phyloP scores from a whole-genome alignment of 139 green algal genomes.

The Haematococcus lacustris region DNA sequence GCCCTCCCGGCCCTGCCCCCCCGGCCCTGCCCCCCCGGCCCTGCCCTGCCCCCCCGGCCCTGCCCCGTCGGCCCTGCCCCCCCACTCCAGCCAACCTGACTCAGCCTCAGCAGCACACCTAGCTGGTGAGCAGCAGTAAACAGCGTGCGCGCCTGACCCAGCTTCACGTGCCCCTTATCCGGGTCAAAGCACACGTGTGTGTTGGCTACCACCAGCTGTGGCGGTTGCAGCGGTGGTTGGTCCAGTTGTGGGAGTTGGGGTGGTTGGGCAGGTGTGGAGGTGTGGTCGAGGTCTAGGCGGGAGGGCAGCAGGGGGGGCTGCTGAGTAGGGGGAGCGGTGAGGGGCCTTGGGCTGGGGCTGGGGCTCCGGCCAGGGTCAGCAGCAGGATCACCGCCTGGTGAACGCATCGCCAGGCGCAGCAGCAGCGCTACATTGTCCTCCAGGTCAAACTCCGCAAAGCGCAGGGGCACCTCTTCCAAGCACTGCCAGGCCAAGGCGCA shows the following conservation, averaged over 20 bases:
- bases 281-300: neutral
- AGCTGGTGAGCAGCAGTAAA: slow-evolving; percentile 8
- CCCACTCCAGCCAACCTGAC: no score
- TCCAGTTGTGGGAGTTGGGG: neutral
- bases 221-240: neutral
- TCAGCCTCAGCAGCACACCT: slow-evolving; percentile 1
- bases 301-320: neutral
- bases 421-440: slow-evolving; percentile 79
- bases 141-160: slow-evolving; percentile 55
- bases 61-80: no score
- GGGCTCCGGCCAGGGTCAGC: neutral
- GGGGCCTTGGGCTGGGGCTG: neutral
- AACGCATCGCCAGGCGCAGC: slow-evolving; percentile 6
- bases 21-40: no score
- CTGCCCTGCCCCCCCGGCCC: no score
- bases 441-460: slow-evolving; percentile 47
- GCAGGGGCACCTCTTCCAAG: slow-evolving; percentile 35
- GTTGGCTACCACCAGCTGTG: slow-evolving; percentile 60
- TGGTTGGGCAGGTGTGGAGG: neutral
- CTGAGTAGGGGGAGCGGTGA: neutral
- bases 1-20: no score
- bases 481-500: no score
- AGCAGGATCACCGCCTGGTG: neutral
- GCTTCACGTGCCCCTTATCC: slow-evolving; percentile 71
- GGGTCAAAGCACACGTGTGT: slow-evolving; percentile 88